Evolutionary conservation across 2,329 filamentous ascomycete species (phyloP), one percentile per base, ranked within the genome.

Genomic region (Dryadomyces quercus-mongolicae): DNA sequence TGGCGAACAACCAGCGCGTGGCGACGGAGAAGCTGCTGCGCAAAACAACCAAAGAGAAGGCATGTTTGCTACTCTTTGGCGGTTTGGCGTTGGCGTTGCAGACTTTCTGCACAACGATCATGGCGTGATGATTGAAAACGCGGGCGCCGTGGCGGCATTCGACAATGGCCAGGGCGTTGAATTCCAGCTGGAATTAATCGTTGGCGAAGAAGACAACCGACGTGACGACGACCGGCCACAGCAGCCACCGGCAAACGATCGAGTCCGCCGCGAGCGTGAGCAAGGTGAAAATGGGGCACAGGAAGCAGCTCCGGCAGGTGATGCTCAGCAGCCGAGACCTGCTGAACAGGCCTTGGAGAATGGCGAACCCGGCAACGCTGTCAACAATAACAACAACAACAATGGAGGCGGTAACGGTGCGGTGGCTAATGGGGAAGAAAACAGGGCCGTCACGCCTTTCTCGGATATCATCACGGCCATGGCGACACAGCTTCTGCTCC

Each of bases 401-500:
- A 54, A 25, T 44, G 48, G 46, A 50, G 53, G 22, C 25, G 51
- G 53, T 45, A 56, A 56, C 31, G 50, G n/a, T n/a, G 44, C 22
- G 5, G 22, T 59, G 63, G 48, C 64, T 62, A 63, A 10, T 62
- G 13, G 5, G 64, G 21, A 64, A 64, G 21, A 64, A 47, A 38
- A 67, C 22, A 55, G 48, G 16, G 10, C 31, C 4, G 45, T 34
- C n/a, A 42, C 53, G 3, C 40, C 44, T 1, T 71, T 77, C 1
- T 67, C 69, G 1, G 68, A 68, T 47, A 62, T 77, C 6, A 70
- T 75, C 36, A 76, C 77, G 62, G 71, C 73, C 43, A 66, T 80
- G 8, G 72, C 77, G 34, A 73, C 74, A 15, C 73, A 77, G 1
- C 70, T 98, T 2, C 74, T 94, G 13, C 88, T 95, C 63, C 93